Conservation (phyloP, 805 yeast genomes). For the Helenozyma baotianmanensis region DNA sequence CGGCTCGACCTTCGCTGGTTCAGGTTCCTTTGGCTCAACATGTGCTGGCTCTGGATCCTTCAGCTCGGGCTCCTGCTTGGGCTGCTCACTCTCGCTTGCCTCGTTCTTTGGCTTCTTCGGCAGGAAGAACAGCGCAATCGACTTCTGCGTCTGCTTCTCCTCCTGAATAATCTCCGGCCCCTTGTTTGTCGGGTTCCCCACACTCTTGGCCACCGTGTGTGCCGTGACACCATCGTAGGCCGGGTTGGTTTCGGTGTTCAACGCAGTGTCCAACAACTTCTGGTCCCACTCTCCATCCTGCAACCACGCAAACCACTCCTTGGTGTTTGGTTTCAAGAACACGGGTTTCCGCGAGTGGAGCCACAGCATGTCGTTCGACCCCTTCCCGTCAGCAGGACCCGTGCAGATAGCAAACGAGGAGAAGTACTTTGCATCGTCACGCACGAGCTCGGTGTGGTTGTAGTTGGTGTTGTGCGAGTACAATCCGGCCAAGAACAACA, state of each 20-base stretch:
- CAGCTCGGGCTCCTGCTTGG: too few relatives aligned
- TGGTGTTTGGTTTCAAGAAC: constrained; percentile 53
- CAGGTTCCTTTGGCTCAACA: too few relatives aligned
- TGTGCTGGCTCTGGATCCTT: too few relatives aligned
- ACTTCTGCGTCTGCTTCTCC: constrained; percentile 18
- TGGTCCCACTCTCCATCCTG: constrained; percentile 35
- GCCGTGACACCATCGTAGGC: constrained; percentile 41
- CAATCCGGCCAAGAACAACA: constrained; percentile 60
- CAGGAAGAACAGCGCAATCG: constrained; percentile 12
- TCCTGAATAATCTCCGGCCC: constrained; percentile 28
- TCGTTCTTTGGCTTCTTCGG: constrained; percentile 2
- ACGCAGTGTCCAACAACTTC: constrained; percentile 31
- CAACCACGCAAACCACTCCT: constrained; percentile 65
- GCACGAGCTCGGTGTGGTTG: constrained; percentile 15
- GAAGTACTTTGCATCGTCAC: constrained; percentile 18
- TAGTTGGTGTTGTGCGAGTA: constrained; percentile 35
- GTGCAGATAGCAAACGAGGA: constrained; percentile 69
- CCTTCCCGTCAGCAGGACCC: constrained; percentile 47
- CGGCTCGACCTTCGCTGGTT: too few relatives aligned
- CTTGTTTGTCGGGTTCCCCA: constrained; percentile 57
- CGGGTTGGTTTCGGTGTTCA: constrained; percentile 30
- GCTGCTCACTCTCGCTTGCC: too few relatives aligned
- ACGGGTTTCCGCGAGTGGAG: constrained; percentile 79
- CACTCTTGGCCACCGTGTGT: constrained; percentile 55
- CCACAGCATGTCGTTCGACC: constrained; percentile 54